These are phyloP conservation scores for Populus pruinosa DNA, from an alignment of 345 rosid genomes.

Conservation along the genomic window DNA sequence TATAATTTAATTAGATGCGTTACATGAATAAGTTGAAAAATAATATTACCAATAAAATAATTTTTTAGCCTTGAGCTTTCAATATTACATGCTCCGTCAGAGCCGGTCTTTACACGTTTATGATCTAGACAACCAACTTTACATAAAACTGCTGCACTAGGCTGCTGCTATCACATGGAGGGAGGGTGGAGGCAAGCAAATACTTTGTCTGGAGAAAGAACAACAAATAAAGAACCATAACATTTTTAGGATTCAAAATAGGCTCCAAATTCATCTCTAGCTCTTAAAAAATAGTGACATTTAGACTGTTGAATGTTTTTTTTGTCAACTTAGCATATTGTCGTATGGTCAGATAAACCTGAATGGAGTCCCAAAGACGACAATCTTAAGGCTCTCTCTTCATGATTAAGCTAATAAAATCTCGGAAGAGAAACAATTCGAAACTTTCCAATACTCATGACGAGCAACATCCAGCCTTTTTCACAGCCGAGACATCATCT, in stretches of 20 bases:
- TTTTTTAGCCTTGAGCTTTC: too few relatives aligned
- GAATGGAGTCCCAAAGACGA: not conserved
- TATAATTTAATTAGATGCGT: too few relatives aligned
- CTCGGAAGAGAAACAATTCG: not conserved
- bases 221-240: not conserved
- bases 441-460: not conserved
- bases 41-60: too few relatives aligned
- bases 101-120: not conserved
- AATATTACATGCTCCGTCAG: too few relatives aligned
- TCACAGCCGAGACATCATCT: constrained; percentile 32
- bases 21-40: too few relatives aligned
- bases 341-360: constrained; percentile 4
- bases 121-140: not conserved
- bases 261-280: not conserved
- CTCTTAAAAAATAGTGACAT: not conserved
- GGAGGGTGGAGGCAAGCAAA: not conserved
- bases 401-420: not conserved
- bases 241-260: not conserved
- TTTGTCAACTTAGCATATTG: not conserved
- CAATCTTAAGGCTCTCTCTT: not conserved
- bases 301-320: not conserved
- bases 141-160: too few relatives aligned
- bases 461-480: constrained; percentile 28
- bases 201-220: not conserved
- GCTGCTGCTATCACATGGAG: too few relatives aligned